Base-by-base conservation (phyloP, 108 stramenopile species). In the Halocafeteria seosinensis region DNA sequence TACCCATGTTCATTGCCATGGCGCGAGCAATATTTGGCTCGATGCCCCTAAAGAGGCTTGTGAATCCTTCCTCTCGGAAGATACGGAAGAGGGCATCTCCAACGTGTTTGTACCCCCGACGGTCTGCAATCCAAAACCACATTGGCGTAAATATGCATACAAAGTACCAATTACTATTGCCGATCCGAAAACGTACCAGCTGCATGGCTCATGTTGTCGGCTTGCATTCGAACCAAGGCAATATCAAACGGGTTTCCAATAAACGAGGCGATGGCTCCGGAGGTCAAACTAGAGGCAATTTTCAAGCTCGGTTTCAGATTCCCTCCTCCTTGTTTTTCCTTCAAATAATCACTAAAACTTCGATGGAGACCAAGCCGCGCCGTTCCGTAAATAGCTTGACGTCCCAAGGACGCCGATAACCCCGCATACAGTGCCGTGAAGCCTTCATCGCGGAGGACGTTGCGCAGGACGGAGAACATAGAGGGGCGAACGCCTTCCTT, bases 1-100 rank as follows among this genome's bases (percentile, higher is more conserved):
- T 93, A 47, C 95, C 95, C 28, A 94, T 92, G 72, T 98, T 98
- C 91, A 98, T 93, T 61, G 87, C 68, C 95, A 98, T 94, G 47
- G 93, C 95, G 61, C 95, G 79, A 61, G 94, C 71, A 30, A 98
- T 78, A 68, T 93, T 98, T 33, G 95, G 95, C 28, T 74, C 61
- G 38, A 92, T 71, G 35, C 95, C 95, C 62, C 91, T 85, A 73
- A 92, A 98, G 52, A 98, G 82, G 12, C 88, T 83, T 21, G 79
- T 84, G n/a, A 88, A 57, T 27, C 96, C 93, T 75, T 98, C 96
- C 69, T 93, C 90, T 53, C 68, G 71, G 26, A 79, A 74, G 36
- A 91, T 92, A 50, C 92, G 76, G 28, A 83, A 69, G 35, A 98
- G 69, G 27, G 95, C 89, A 77, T 87, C 91, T 71, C 94, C 88